phyloP scores from a whole-genome alignment of 2,329 filamentous ascomycete genomes.

The Fusarium sp. region DNA sequence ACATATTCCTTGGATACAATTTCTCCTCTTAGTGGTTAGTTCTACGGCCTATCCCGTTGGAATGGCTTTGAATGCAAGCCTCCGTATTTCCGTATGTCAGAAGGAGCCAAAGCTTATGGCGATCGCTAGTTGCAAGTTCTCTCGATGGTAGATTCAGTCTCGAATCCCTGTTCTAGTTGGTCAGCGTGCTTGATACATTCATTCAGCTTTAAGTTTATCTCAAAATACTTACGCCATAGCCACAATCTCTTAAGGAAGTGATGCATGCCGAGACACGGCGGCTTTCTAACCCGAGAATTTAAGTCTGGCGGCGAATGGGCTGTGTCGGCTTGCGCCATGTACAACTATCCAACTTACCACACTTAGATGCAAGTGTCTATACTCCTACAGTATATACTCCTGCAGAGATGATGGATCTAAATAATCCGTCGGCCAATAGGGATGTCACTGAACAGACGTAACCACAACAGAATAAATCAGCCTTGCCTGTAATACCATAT shows the following conservation, averaged over 20 bases:
- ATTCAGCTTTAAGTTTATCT: not conserved
- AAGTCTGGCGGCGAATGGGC: not conserved
- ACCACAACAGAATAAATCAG: not conserved
- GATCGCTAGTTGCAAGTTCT: not conserved
- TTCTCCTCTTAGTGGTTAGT: not conserved
- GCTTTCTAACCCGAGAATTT: not conserved
- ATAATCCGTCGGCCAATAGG: not conserved
- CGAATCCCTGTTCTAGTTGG: constrained; percentile 13
- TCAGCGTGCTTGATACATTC: constrained; percentile 7
- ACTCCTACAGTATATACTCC: not conserved
- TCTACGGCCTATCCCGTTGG: not conserved
- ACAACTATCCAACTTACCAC: not conserved
- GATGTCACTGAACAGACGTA: not conserved
- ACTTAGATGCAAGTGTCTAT: not conserved
- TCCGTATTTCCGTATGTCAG: not conserved
- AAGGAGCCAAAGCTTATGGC: constrained; percentile 5
- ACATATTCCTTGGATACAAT: not conserved
- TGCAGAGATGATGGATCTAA: not conserved
- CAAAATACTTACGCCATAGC: constrained; percentile 18
- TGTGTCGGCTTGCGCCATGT: constrained; percentile 13
- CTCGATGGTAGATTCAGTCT: not conserved
- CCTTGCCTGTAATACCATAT: not conserved
- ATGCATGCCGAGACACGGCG: not conserved
- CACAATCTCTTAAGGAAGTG: constrained; percentile 5
- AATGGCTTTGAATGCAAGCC: not conserved